Evolutionary conservation across 1,284 basidiomycete species (phyloP).

Genomic region (Ganoderma meredithae): DNA sequence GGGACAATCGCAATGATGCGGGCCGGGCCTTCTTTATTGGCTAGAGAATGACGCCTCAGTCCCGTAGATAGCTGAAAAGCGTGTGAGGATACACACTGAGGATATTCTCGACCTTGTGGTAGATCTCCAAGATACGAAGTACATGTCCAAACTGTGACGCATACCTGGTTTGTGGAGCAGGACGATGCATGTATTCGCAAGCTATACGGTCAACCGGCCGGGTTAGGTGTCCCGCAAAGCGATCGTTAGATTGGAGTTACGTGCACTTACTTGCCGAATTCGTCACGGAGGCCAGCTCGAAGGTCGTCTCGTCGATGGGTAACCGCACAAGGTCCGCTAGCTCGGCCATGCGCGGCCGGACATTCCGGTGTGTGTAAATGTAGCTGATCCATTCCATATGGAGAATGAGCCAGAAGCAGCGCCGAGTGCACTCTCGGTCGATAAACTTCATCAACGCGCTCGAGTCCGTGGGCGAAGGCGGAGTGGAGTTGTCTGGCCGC

Average conservation of each 20-base stretch:
- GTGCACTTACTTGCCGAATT: conserved; percentile 62
- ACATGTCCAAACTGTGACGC: conserved; percentile 77
- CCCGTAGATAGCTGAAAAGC: background rate
- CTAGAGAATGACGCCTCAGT: conserved; percentile 16
- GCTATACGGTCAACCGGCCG: conserved; percentile 14
- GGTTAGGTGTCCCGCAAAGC: background rate
- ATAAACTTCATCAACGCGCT: conserved; percentile 65
- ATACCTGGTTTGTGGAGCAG: conserved; percentile 63
- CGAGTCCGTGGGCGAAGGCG: conserved; percentile 49
- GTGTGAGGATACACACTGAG: conserved; percentile 37
- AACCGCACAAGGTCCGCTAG: conserved; percentile 61
- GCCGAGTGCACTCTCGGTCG: conserved; percentile 74
- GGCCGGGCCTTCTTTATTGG: conserved; percentile 34
- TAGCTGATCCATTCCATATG: conserved; percentile 48
- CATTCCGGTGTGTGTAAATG: conserved; percentile 42
- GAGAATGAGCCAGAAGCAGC: conserved; percentile 81
- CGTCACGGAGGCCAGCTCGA: conserved; percentile 70
- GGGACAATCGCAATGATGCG: conserved; percentile 42
- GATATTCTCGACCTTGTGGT: conserved; percentile 58
- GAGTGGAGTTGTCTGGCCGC: conserved; percentile 61
- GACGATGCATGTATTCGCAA: conserved; percentile 70
- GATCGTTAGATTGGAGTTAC: background rate
- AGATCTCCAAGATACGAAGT: conserved; percentile 70
- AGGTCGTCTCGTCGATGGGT: conserved; percentile 79
- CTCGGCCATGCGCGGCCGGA: conserved; percentile 48